phyloP scores from a whole-genome alignment of 2,329 filamentous ascomycete species.

The Fusarium decemcellulare region DNA sequence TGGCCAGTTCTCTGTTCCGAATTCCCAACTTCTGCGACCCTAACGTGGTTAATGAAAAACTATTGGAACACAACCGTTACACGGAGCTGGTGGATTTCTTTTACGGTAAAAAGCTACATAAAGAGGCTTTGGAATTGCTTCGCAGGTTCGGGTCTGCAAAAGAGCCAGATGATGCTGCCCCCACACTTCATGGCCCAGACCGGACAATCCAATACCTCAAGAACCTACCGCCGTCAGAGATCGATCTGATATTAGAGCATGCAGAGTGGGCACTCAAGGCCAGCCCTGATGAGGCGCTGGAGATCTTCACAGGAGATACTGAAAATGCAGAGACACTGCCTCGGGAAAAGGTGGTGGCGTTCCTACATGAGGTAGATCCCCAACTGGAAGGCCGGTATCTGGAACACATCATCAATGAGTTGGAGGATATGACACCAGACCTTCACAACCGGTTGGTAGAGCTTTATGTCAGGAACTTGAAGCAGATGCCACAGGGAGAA shows the following conservation, averaged over 20 bases:
- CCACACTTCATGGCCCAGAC: conserved; percentile 81
- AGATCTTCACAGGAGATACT: conserved; percentile 92
- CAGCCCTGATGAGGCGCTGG: conserved; percentile 85
- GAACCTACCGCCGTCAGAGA: conserved; percentile 86
- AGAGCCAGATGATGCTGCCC: conserved; percentile 64
- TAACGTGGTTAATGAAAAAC: conserved; percentile 91
- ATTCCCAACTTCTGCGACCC: conserved; percentile 98
- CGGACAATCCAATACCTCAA: conserved; percentile 93
- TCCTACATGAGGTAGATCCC: conserved; percentile 78
- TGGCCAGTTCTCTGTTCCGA: conserved; percentile 92
- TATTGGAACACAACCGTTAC: conserved; percentile 90
- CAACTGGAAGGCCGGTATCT: conserved; percentile 85
- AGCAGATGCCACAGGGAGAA: conserved; percentile 58
- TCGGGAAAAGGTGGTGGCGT: conserved; percentile 80
- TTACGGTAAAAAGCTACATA: conserved; percentile 93
- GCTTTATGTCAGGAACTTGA: conserved; percentile 73
- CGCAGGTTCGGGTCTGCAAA: conserved; percentile 81
- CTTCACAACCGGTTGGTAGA: conserved; percentile 89
- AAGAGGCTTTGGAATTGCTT: conserved; percentile 86
- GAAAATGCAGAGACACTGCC: conserved; percentile 95
- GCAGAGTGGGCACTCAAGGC: conserved; percentile 87
- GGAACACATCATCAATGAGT: conserved; percentile 90
- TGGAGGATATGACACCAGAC: conserved; percentile 86
- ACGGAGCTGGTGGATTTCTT: conserved; percentile 98
- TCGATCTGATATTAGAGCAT: conserved; percentile 93